Conservation (phyloP, 2,329 filamentous ascomycete genomes). For the Neoscytalidium dimidiatum region DNA sequence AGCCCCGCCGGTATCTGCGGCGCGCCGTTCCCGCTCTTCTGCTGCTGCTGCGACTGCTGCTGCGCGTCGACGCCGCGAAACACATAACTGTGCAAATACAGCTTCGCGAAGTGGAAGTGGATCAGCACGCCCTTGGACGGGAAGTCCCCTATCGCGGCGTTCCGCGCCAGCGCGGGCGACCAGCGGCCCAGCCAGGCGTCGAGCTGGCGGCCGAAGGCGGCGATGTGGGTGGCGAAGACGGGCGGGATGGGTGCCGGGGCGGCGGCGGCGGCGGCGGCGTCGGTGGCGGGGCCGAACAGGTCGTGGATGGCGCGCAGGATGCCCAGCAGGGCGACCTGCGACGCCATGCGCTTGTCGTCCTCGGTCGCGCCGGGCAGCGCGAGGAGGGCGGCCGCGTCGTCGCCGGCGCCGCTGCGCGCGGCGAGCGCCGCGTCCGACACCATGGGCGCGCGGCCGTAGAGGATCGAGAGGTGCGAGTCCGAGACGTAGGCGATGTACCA, state of each 20-base stretch:
- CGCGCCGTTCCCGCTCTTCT: too few relatives aligned
- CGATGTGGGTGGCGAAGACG: conserved; percentile 55
- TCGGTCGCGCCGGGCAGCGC: conserved; percentile 53
- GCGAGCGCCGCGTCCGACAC: too few relatives aligned
- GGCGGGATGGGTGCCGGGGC: conserved; percentile 53
- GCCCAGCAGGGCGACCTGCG: conserved; percentile 60
- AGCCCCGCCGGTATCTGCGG: conserved; percentile 50
- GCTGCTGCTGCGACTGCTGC: too few relatives aligned
- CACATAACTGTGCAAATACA: conserved; percentile 54
- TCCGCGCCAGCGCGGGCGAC: conserved; percentile 46
- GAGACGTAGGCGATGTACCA: conserved; percentile 64
- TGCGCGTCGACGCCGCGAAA: conserved; percentile 51
- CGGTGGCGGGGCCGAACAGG: conserved; percentile 58
- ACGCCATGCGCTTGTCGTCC: conserved; percentile 58
- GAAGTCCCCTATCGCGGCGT: conserved; percentile 50
- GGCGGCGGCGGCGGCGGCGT: too few relatives aligned
- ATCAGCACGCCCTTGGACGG: conserved; percentile 54
- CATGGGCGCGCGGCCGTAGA: conserved; percentile 61
- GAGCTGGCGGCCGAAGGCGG: conserved; percentile 41
- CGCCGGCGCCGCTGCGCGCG: too few relatives aligned
- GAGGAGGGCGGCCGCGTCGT: conserved; percentile 60
- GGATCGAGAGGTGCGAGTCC: conserved; percentile 65
- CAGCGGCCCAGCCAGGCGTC: conserved; percentile 56
- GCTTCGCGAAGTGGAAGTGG: conserved; percentile 56
- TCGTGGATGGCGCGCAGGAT: conserved; percentile 59